phyloP scores from a whole-genome alignment of 257 asterid genomes.

The Cinchona pubescens region DNA sequence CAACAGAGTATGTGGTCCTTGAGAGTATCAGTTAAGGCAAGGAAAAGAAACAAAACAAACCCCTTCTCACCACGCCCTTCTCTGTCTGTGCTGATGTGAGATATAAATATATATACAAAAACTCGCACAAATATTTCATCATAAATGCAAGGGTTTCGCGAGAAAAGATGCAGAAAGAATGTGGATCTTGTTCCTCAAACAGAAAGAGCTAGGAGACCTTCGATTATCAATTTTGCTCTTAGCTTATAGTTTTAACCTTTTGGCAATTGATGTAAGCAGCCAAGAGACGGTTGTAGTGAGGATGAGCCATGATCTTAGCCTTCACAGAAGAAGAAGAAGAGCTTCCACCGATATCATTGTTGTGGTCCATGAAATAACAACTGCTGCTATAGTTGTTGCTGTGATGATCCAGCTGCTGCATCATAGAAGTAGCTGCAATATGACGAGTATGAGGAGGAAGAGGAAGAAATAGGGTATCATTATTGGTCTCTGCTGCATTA shows the following conservation, averaged over 20 bases:
- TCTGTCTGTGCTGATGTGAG: background rate
- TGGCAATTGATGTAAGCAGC: conserved; percentile 81
- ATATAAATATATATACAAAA: background rate
- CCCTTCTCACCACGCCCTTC: background rate
- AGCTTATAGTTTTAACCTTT: conserved; percentile 43
- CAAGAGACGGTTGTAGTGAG: conserved; percentile 80
- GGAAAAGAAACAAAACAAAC: background rate
- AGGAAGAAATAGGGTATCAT: conserved; percentile 39
- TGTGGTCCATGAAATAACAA: conserved; percentile 57
- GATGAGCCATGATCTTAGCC: conserved; percentile 90
- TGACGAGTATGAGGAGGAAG: conserved; percentile 16
- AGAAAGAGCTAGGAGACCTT: background rate
- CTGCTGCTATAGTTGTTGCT: conserved; percentile 26
- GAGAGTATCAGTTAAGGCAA: conserved; percentile 15
- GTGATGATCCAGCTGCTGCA: conserved; percentile 30
- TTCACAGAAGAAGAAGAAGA: conserved; percentile 35
- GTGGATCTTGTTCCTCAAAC: background rate
- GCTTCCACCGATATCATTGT: conserved; percentile 23
- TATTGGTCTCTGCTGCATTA: conserved; percentile 28
- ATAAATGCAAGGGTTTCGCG: background rate
- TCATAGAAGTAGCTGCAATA: conserved; percentile 27
- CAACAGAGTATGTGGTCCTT: conserved; percentile 13
- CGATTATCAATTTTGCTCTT: background rate
- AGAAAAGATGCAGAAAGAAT: background rate
- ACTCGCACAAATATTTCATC: background rate